Percentiles rank a stretch among this genome's conserved stretches.
Evolutionary conservation across 306 rosid species (phyloP).

Genomic region (Notholithocarpus densiflorus): DNA sequence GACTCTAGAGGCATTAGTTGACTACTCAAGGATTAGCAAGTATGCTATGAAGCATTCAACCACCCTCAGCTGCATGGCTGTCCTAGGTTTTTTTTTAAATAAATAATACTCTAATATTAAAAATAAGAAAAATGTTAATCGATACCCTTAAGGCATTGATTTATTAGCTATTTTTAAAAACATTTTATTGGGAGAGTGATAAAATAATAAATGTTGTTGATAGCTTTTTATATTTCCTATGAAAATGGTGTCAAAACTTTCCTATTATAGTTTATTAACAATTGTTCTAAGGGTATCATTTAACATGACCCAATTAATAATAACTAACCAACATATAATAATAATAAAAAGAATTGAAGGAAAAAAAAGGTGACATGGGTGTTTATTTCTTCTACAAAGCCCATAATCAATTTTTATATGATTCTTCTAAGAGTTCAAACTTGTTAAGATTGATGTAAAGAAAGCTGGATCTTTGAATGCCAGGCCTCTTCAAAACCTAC

Average conservation of each 20-base stretch:
- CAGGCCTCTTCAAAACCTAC: constrained; percentile 67
- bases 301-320: background rate
- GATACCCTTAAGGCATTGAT: no score
- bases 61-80: background rate
- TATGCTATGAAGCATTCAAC: background rate
- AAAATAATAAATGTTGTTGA: no score
- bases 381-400: constrained; percentile 9
- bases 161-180: no score
- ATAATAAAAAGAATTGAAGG: background rate
- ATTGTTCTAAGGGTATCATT: no score
- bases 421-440: constrained; percentile 40
- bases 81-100: background rate
- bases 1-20: background rate
- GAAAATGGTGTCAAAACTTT: no score
- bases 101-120: no score
- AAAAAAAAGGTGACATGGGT: background rate
- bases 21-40: background rate
- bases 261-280: no score
- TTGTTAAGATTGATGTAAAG: constrained; percentile 43
- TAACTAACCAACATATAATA: background rate
- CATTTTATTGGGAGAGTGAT: no score
- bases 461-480: constrained; percentile 32
- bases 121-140: no score
- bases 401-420: constrained; percentile 3
- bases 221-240: no score